Evolutionary conservation across 2,329 filamentous ascomycete species (phyloP).

Genomic region (Curvularia spicifera): DNA sequence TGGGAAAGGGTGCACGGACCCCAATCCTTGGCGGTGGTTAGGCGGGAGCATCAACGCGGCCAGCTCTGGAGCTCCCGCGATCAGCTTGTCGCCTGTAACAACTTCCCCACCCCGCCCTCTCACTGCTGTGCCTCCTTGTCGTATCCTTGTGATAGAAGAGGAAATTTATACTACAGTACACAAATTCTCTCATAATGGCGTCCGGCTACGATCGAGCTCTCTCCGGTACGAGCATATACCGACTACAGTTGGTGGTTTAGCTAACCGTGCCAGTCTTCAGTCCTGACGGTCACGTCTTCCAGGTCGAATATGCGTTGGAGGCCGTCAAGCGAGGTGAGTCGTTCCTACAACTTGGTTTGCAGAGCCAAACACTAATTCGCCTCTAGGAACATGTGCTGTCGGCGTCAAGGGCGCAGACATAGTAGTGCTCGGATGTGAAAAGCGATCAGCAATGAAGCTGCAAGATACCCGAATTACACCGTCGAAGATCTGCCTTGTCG

Average conservation of each 20-base stretch:
- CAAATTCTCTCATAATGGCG: slow-evolving; percentile 65
- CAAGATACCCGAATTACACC: slow-evolving; percentile 99
- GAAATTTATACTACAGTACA: not conserved
- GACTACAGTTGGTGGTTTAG: slow-evolving; percentile 24
- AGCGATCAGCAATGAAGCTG: slow-evolving; percentile 98
- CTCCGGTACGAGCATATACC: slow-evolving; percentile 73
- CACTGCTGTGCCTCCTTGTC: slow-evolving; percentile 10
- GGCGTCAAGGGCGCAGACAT: slow-evolving; percentile 95
- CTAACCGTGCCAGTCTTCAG: slow-evolving; percentile 76
- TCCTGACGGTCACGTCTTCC: slow-evolving; percentile 99
- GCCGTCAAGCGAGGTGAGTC: slow-evolving; percentile 93
- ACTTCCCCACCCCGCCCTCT: slow-evolving; percentile 19
- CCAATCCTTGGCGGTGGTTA: slow-evolving; percentile 40
- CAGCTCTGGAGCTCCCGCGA: slow-evolving; percentile 46
- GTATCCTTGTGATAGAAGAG: not conserved
- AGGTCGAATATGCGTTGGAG: slow-evolving; percentile 99
- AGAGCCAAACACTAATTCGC: slow-evolving; percentile 23
- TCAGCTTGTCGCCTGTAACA: slow-evolving; percentile 30
- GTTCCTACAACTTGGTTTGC: not conserved
- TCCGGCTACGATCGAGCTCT: slow-evolving; percentile 99
- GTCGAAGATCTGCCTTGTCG: slow-evolving; percentile 96
- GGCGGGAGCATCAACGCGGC: slow-evolving; percentile 50
- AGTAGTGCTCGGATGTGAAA: slow-evolving; percentile 96
- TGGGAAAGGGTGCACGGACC: slow-evolving; percentile 35
- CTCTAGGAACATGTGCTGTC: slow-evolving; percentile 89